Base-by-base conservation (phyloP, 1,284 basidiomycete genomes). In the Ustilago sp. region DNA sequence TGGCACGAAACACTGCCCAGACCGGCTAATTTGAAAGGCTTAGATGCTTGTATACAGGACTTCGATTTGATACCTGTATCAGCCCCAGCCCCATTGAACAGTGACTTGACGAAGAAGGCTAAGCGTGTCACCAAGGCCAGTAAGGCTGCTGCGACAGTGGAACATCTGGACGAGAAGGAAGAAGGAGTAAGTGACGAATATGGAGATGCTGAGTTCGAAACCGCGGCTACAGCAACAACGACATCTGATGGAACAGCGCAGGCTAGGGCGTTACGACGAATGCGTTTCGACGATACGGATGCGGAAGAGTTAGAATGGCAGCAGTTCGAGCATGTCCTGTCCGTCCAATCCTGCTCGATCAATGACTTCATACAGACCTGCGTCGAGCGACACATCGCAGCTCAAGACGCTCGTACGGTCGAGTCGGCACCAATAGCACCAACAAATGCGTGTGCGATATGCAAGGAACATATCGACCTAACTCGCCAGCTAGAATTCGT, bases 41-140 rank as follows among this genome's bases (percentile, higher is more conserved):
- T 77, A 41, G 67, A 68, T 59, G 74, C 74, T 8, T 68, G 74
- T 53, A 45, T 71, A 9, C 68, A 68, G 17, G 74, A 76, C 38
- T 72, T 76, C 57, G 64, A 38, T 9, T 28, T 3, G 23, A 28
- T 28, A 28, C 23, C 45, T 9, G 68, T 76, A 3, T 65, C 74
- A 3, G 43, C 58, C 28, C 65, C 65, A 9, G 51, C 38, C 0
- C 41, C 65, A 9, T 17, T 35, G 5, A 71, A 36, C 38, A 76
- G 59, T 17, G 74, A 76, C 32, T 28, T 68, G 54, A 76, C 74
- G 4, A 50, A 43, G 43, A 76, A 76, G 38, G 47, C 59, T 5
- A 72, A 76, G 52, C 74, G 74, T 1, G 36, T 51, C 11, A 68
- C n/a, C 1, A 76, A 76, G 38, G 19, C 59, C 19, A 60, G 5